A percentile compares a stretch with the other conserved stretches of the same genome.
Conservation (phyloP, 495 filamentous ascomycete genomes). For the Acidomyces sp. region DNA sequence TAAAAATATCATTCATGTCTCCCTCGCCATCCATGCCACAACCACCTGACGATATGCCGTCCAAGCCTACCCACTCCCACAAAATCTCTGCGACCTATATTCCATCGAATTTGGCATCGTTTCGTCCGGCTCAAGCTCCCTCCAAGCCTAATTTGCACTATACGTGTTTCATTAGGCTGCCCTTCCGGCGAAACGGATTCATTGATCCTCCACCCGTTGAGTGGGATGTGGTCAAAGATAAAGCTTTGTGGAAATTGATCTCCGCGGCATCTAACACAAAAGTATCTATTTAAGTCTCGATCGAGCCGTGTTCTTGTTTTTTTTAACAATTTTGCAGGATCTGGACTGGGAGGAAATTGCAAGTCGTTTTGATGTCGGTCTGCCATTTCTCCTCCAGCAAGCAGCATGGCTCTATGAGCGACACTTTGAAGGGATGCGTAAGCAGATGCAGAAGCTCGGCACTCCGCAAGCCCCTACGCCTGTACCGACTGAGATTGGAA, state of each 20-base stretch:
- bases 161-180: slow-evolving; percentile 75
- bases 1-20: too few species aligned
- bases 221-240: slow-evolving; percentile 72
- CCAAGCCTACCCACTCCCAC: slow-evolving; percentile 9
- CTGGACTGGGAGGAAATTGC: slow-evolving; percentile 17
- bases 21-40: background rate
- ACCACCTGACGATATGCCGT: background rate
- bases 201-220: slow-evolving; percentile 72
- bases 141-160: slow-evolving; percentile 32
- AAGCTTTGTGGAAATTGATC: slow-evolving; percentile 77
- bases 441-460: slow-evolving; percentile 74
- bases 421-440: slow-evolving; percentile 74
- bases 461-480: slow-evolving; percentile 35
- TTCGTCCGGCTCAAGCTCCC: too few species aligned
- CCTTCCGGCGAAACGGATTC: slow-evolving; percentile 77
- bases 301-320: background rate
- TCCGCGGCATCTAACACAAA: slow-evolving; percentile 58
- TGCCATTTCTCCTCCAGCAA: slow-evolving; percentile 83
- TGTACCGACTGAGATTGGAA: slow-evolving; percentile 27
- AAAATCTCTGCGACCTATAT: slow-evolving; percentile 1
- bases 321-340: slow-evolving; percentile 19
- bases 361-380: slow-evolving; percentile 55
- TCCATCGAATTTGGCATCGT: too few species aligned
- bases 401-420: slow-evolving; percentile 90
- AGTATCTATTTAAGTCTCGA: slow-evolving; percentile 37